These are phyloP conservation scores for Podaxis rugospora DNA, from an alignment of 768 basidiomycete species.

Conservation along the genomic window DNA sequence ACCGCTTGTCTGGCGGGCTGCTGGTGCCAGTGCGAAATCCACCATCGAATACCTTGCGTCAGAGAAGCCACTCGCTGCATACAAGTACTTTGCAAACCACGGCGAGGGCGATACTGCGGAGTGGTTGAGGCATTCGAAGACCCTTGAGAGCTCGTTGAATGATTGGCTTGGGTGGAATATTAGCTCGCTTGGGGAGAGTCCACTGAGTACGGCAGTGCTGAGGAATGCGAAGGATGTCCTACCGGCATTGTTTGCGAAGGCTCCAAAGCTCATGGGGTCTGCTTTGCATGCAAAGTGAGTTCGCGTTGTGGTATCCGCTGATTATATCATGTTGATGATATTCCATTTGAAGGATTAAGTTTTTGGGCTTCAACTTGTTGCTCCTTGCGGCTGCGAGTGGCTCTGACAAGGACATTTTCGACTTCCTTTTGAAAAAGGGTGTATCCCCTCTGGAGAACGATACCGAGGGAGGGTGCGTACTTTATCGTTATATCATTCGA, in stretches of 20 bases:
- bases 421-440: slow-evolving; percentile 46
- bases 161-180: slow-evolving; percentile 49
- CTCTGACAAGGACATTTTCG: slow-evolving; percentile 31
- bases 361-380: slow-evolving; percentile 40
- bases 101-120: slow-evolving; percentile 39
- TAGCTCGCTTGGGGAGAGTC: slow-evolving; percentile 47
- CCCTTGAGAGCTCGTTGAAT: slow-evolving; percentile 38
- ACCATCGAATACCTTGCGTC: slow-evolving; percentile 46
- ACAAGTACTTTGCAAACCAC: slow-evolving; percentile 41
- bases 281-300: slow-evolving; percentile 41
- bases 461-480: slow-evolving; percentile 34
- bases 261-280: slow-evolving; percentile 35
- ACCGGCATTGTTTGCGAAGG: slow-evolving; percentile 40
- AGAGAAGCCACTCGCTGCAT: slow-evolving; percentile 45
- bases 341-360: slow-evolving; percentile 28
- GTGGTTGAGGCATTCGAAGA: slow-evolving; percentile 32
- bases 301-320: not conserved
- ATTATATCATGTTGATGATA: not conserved
- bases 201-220: slow-evolving; percentile 41
- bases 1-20: slow-evolving; percentile 44
- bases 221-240: slow-evolving; percentile 31
- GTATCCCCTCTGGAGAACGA: slow-evolving; percentile 41
- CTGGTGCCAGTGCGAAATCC: slow-evolving; percentile 21
- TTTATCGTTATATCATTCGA: not conserved
- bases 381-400: slow-evolving; percentile 33